Base-by-base conservation (phyloP, 2,329 filamentous ascomycete genomes). In the Colletotrichum viniferum region DNA sequence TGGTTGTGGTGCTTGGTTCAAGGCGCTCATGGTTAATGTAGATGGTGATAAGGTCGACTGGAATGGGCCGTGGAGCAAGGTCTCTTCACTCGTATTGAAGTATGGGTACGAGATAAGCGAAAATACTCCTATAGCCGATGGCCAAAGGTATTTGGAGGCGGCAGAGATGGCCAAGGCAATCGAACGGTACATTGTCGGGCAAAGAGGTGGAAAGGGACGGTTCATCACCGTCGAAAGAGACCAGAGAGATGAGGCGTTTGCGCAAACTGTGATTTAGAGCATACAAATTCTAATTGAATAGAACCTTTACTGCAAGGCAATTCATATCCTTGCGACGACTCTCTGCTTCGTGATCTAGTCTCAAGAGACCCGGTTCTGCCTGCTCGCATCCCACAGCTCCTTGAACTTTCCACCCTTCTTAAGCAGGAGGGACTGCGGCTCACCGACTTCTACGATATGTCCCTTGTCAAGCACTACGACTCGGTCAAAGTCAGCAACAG, bases 1-100 rank as follows among this genome's bases (percentile, higher is more conserved):
- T 1, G 92, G 91, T 2, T 93, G 92, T 77, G 83, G 82, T 1
- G 81, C 86, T 18, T 93, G 92, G 92, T 85, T 86, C 73, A 83
- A 84, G 63, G 89, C 89, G 12, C 82, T 92, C 67, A 85, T 84
- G 77, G 79, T 77, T 43, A 77, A 79, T 3, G 86, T 84, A 0
- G 86, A 86, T 34, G 85, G 87, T 48, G 87, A 90, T 69, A 84
- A 81, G 48, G 84, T 92, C 12, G 90, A 92, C 78, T 92, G 90
- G 90, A 83, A 82, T 0, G 85, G 84, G 5, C 83, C 86, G 55
- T 91, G 90, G 90, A 87, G 89, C 30, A 90, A 90, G 80, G 82
- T 91, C 4, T 84, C 83, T 0, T 82, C 82, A 12, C 78, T 91
- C 70, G 81, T 86, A 36, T 83, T 91, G 71, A 83, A 80, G 30